These are phyloP conservation scores for Fomitopsis betulina DNA, from an alignment of 1,284 basidiomycete genomes.

Conservation along the genomic window DNA sequence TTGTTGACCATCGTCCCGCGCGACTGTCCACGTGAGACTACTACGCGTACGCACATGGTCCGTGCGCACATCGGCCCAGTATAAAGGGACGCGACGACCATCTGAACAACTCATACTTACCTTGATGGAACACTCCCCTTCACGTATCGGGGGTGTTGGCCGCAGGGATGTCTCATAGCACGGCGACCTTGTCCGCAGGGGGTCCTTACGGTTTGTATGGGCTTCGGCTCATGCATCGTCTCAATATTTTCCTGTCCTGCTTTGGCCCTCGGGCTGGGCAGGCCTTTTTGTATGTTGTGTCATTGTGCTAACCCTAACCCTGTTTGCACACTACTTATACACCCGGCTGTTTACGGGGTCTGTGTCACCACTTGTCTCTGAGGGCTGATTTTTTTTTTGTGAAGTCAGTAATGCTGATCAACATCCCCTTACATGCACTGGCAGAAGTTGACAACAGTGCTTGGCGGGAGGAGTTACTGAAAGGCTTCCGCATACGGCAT, in stretches of 20 bases:
- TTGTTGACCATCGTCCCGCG: too few species aligned
- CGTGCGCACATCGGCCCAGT: not conserved
- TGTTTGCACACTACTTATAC: too few species aligned
- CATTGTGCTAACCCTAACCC: constrained; percentile 27
- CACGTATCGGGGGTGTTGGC: constrained; percentile 7
- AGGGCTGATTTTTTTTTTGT: too few species aligned
- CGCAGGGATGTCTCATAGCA: constrained; percentile 9
- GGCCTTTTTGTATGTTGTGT: constrained; percentile 13
- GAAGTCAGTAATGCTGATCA: too few species aligned
- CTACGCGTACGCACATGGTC: not conserved
- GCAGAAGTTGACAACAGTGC: too few species aligned
- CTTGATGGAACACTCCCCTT: constrained; percentile 10
- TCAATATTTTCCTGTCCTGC: constrained; percentile 16
- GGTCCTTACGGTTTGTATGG: constrained; percentile 16
- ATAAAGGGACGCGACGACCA: not conserved
- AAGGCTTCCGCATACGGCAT: too few species aligned
- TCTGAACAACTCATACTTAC: constrained; percentile 8
- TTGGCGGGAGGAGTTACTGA: too few species aligned
- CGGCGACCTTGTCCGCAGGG: constrained; percentile 18
- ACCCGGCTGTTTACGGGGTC: too few species aligned
- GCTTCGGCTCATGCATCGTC: constrained; percentile 18
- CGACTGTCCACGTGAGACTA: too few species aligned
- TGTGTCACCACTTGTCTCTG: too few species aligned
- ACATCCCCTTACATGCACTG: too few species aligned
- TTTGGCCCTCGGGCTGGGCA: constrained; percentile 13